phyloP scores from a whole-genome alignment of 73 alveolate genomes.

The Paramecium sexaurelia region DNA sequence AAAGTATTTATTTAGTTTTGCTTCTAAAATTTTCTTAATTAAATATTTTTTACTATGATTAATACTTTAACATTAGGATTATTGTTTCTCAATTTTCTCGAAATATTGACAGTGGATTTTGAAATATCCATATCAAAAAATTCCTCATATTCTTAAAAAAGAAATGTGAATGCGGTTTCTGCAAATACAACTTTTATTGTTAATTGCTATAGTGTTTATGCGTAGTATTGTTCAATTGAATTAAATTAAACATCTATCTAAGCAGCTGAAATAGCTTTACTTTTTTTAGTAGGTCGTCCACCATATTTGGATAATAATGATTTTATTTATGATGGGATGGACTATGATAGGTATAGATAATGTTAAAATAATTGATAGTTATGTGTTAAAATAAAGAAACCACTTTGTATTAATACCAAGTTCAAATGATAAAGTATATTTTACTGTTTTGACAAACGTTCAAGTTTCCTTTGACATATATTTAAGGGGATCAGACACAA shows the following conservation, averaged over 20 bases:
- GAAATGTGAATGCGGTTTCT: background rate
- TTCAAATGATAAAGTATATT: background rate
- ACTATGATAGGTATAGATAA: background rate
- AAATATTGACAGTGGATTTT: background rate
- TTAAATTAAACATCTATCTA: background rate
- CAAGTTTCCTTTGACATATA: background rate
- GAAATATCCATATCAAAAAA: background rate
- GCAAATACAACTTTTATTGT: background rate
- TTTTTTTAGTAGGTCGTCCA: background rate
- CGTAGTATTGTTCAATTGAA: background rate
- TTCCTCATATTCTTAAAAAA: background rate
- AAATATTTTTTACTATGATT: background rate
- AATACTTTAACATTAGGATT: background rate
- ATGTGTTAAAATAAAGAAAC: background rate
- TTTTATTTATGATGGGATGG: background rate
- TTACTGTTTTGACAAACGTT: background rate
- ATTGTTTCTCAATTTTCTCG: background rate
- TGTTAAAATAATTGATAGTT: background rate
- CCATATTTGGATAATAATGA: background rate
- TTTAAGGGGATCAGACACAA: background rate
- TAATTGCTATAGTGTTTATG: background rate
- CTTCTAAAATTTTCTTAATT: background rate
- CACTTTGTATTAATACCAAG: background rate
- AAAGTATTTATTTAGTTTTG: background rate
- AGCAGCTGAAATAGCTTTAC: background rate